These are phyloP conservation scores for Claviceps monticola DNA, from an alignment of 2,329 filamentous ascomycete genomes.

Conservation along the genomic window DNA sequence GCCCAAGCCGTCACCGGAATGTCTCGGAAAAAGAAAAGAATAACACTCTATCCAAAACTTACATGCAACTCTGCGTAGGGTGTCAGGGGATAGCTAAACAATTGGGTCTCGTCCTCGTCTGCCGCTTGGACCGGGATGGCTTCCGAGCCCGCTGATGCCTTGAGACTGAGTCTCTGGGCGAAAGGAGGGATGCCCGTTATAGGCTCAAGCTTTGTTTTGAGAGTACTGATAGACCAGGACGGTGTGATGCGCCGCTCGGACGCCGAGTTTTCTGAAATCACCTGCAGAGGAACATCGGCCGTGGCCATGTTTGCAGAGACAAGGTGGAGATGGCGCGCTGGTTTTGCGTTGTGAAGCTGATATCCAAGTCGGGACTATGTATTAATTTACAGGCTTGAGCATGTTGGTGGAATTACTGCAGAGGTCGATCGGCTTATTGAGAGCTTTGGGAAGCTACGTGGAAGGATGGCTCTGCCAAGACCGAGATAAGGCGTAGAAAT, in stretches of 20 bases:
- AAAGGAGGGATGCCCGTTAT: constrained; percentile 82
- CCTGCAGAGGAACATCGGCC: constrained; percentile 61
- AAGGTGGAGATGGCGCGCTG: not conserved
- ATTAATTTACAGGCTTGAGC: not conserved
- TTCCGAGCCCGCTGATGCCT: constrained; percentile 38
- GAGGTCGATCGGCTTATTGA: not conserved
- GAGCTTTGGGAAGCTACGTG: not conserved
- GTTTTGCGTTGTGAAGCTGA: not conserved
- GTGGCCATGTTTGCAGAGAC: constrained; percentile 37
- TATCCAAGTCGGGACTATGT: not conserved
- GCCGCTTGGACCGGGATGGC: constrained; percentile 51
- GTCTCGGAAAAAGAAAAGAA: constrained; percentile 7
- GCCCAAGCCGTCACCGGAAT: constrained; percentile 3
- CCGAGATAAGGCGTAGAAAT: not conserved
- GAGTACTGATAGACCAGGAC: constrained; percentile 73
- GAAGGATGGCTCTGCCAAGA: not conserved
- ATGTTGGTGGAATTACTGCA: not conserved
- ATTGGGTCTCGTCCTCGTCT: constrained; percentile 56
- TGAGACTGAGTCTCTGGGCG: constrained; percentile 62
- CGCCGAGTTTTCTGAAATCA: constrained; percentile 61
- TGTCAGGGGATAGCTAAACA: constrained; percentile 52
- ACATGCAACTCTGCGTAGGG: constrained; percentile 71
- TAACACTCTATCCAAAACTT: constrained; percentile 29
- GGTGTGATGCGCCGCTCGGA: constrained; percentile 88
- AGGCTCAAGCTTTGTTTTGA: constrained; percentile 80